Evolutionary conservation across 148 eudicot species (phyloP).

Genomic region (Spergularia bocconei): DNA sequence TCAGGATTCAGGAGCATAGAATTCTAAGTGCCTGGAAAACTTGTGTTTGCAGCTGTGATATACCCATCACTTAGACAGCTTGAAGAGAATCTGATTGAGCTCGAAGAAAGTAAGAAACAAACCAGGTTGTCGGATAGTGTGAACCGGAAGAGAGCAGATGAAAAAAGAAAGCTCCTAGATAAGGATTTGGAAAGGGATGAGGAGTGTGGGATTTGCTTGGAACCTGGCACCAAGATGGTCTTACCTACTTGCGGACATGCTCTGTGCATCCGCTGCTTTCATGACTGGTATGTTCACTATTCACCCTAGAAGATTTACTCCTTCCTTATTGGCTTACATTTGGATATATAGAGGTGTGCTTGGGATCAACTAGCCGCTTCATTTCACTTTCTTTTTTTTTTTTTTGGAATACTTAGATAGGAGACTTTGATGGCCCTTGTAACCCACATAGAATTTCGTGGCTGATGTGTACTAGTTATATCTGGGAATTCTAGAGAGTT

Average conservation of each 20-base stretch:
- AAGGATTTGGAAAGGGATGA: slow-evolving; percentile 55
- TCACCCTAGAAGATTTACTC: not conserved
- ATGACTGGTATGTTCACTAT: slow-evolving; percentile 55
- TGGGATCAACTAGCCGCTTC: not conserved
- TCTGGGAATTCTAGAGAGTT: not conserved
- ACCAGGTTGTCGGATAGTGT: slow-evolving; percentile 15
- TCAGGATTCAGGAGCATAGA: not conserved
- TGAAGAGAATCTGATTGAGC: slow-evolving; percentile 46
- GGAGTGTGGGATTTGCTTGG: slow-evolving; percentile 92
- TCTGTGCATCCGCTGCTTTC: slow-evolving; percentile 73
- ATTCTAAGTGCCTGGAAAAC: not conserved
- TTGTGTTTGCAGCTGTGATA: slow-evolving; percentile 55
- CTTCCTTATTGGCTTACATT: not conserved
- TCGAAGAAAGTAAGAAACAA: slow-evolving; percentile 38
- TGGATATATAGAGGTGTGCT: not conserved
- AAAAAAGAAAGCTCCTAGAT: slow-evolving; percentile 26
- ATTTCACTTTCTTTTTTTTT: not conserved
- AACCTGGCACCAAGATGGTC: slow-evolving; percentile 58
- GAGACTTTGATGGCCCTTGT: too few relatives aligned
- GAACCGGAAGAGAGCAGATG: slow-evolving; percentile 32
- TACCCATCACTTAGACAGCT: slow-evolving; percentile 83
- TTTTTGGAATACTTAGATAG: not conserved
- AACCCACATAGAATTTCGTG: too few relatives aligned
- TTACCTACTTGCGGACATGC: slow-evolving; percentile 82
- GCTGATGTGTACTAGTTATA: not conserved